Evolutionary conservation across 768 basidiomycete species (phyloP).

Genomic region (Mycena kentingensis): DNA sequence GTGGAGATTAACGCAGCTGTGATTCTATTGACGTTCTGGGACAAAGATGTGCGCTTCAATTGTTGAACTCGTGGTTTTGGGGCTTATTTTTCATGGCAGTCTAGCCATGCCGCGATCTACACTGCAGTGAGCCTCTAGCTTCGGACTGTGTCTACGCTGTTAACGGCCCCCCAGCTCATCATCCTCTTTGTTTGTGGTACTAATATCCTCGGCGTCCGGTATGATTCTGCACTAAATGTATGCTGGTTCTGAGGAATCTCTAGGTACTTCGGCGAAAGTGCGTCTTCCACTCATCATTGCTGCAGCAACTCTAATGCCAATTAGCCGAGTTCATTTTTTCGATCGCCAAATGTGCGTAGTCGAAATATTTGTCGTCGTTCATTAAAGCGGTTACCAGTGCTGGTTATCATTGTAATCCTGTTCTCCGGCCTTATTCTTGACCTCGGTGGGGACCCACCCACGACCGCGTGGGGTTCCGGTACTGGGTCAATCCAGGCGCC

Average conservation of each 20-base stretch:
- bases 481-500: conserved; percentile 75
- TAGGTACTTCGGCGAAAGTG: conserved; percentile 69
- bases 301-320: neutral
- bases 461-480: conserved; percentile 71
- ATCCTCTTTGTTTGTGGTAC: conserved; percentile 57
- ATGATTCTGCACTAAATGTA: conserved; percentile 14
- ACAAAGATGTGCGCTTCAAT: conserved; percentile 48
- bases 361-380: neutral
- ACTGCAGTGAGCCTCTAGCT: conserved; percentile 40
- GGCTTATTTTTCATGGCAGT: conserved; percentile 32
- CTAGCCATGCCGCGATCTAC: conserved; percentile 54
- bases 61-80: conserved; percentile 1
- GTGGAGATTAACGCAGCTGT: conserved; percentile 77
- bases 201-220: conserved; percentile 74
- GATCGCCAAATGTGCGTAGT: conserved; percentile 57
- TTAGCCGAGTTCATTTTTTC: conserved; percentile 69
- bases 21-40: conserved; percentile 75
- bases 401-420: conserved; percentile 63
- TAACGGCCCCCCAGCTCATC: conserved; percentile 37
- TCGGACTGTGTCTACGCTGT: neutral
- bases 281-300: conserved; percentile 7
- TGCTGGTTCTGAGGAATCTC: neutral
- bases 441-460: conserved; percentile 75
- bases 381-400: conserved; percentile 43
- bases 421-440: conserved; percentile 69